A percentile compares a stretch with the other conserved stretches of the same genome.
Evolutionary conservation across 2,329 filamentous ascomycete species (phyloP).

Genomic region (Ilyonectria robusta): DNA sequence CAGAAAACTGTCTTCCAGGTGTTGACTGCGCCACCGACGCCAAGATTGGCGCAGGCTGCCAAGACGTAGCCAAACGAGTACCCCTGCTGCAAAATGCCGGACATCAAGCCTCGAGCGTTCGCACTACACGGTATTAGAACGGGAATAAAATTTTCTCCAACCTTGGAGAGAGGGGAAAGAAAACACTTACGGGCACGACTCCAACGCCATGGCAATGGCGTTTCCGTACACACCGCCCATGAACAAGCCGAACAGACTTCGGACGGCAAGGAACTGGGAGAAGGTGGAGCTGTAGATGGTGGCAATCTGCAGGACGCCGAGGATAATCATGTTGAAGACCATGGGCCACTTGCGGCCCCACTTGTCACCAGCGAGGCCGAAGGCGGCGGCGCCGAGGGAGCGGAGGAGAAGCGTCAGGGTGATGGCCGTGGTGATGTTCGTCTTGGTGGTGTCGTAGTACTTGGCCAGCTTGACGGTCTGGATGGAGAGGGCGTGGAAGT

Average conservation of each 20-base stretch:
- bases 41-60: conserved; percentile 81
- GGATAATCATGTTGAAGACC: conserved; percentile 83
- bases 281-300: conserved; percentile 85
- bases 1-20: conserved; percentile 85
- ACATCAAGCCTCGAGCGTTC: conserved; percentile 83
- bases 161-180: conserved; percentile 21
- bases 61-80: conserved; percentile 86
- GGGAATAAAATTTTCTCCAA: conserved; percentile 40
- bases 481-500: conserved; percentile 86
- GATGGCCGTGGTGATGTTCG: conserved; percentile 81
- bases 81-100: conserved; percentile 85
- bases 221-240: conserved; percentile 89
- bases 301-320: conserved; percentile 77
- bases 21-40: conserved; percentile 74
- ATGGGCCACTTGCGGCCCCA: conserved; percentile 89
- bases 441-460: conserved; percentile 67
- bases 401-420: conserved; percentile 82
- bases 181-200: conserved; percentile 78
- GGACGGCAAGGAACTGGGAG: conserved; percentile 79
- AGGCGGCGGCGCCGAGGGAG: conserved; percentile 81
- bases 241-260: conserved; percentile 81
- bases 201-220: conserved; percentile 82
- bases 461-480: conserved; percentile 79
- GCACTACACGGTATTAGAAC: conserved; percentile 53
- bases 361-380: conserved; percentile 83